These are phyloP conservation scores for Lecanicillium sp. DNA, from an alignment of 2,329 filamentous ascomycete species.

Conservation along the genomic window DNA sequence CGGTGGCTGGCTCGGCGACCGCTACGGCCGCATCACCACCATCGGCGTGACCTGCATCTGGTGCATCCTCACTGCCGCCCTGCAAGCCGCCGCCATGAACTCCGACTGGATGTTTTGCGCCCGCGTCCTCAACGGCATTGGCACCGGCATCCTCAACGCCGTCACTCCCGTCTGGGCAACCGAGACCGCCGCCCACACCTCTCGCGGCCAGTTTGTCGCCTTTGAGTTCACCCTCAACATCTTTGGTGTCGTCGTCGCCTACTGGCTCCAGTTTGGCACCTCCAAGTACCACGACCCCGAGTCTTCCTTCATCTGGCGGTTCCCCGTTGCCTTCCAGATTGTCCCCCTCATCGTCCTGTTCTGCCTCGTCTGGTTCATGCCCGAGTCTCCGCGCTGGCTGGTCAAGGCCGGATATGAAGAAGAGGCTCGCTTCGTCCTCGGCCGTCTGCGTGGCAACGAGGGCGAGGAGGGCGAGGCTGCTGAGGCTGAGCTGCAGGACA, in stretches of 20 bases:
- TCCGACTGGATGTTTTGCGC: constrained; percentile 61
- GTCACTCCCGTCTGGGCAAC: constrained; percentile 67
- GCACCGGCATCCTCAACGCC: constrained; percentile 61
- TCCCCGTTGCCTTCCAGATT: constrained; percentile 64
- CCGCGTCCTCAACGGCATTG: constrained; percentile 45
- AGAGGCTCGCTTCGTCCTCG: constrained; percentile 58
- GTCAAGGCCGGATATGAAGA: constrained; percentile 57
- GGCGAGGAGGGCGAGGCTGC: constrained; percentile 43
- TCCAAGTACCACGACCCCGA: constrained; percentile 51
- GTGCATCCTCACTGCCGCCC: constrained; percentile 50
- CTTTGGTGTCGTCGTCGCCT: constrained; percentile 52
- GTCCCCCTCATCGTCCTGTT: constrained; percentile 52
- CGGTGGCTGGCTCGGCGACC: constrained; percentile 57
- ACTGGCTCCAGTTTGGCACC: constrained; percentile 53
- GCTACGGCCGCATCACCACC: constrained; percentile 52
- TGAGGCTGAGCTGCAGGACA: constrained; percentile 60
- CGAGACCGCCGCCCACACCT: constrained; percentile 59
- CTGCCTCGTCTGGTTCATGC: constrained; percentile 54
- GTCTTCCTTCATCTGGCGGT: constrained; percentile 56
- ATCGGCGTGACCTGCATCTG: constrained; percentile 51
- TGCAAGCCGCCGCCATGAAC: constrained; percentile 60
- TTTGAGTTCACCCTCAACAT: constrained; percentile 70
- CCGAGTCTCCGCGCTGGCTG: constrained; percentile 61
- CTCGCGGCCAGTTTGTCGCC: constrained; percentile 59
- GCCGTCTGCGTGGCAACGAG: constrained; percentile 51